A percentile compares a stretch with the other conserved stretches of the same genome.
Evolutionary conservation across 805 yeast species (phyloP).

Genomic region (Scheffersomyces amazonensis): DNA sequence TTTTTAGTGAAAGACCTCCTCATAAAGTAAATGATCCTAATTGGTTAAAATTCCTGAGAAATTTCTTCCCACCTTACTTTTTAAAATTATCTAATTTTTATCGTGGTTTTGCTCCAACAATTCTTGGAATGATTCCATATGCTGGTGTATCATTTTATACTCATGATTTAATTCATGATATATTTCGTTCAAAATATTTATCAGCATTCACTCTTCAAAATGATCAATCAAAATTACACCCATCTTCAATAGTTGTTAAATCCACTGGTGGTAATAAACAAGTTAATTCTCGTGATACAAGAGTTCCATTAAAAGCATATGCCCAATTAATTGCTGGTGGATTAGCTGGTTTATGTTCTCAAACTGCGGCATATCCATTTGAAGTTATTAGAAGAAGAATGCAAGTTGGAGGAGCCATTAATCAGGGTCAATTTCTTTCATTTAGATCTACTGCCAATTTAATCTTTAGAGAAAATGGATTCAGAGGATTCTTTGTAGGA

Average conservation of each 20-base stretch:
- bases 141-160: conserved; percentile 97
- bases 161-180: conserved; percentile 87
- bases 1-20: conserved; percentile 37
- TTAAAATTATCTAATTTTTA: conserved; percentile 67
- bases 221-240: conserved; percentile 46
- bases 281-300: conserved; percentile 35
- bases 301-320: conserved; percentile 79
- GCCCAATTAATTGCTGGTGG: conserved; percentile 96
- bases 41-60: conserved; percentile 35
- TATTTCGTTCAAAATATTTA: conserved; percentile 62
- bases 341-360: conserved; percentile 90
- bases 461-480: conserved; percentile 72
- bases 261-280: conserved; percentile 12
- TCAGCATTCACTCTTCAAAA: conserved; percentile 53
- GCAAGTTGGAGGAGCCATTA: conserved; percentile 87
- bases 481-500: conserved; percentile 90
- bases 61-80: conserved; percentile 26
- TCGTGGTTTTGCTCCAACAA: conserved; percentile 91
- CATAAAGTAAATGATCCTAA: conserved; percentile 28
- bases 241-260: conserved; percentile 4
- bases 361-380: conserved; percentile 94
- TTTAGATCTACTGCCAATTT: conserved; percentile 53
- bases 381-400: conserved; percentile 92
- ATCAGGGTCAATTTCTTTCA: conserved; percentile 55
- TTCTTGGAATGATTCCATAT: conserved; percentile 93